A percentile compares a stretch with the other conserved stretches of the same genome.
These are phyloP conservation scores for Pythium aphanidermatum DNA, from an alignment of 352 stramenopile species.

Conservation along the genomic window DNA sequence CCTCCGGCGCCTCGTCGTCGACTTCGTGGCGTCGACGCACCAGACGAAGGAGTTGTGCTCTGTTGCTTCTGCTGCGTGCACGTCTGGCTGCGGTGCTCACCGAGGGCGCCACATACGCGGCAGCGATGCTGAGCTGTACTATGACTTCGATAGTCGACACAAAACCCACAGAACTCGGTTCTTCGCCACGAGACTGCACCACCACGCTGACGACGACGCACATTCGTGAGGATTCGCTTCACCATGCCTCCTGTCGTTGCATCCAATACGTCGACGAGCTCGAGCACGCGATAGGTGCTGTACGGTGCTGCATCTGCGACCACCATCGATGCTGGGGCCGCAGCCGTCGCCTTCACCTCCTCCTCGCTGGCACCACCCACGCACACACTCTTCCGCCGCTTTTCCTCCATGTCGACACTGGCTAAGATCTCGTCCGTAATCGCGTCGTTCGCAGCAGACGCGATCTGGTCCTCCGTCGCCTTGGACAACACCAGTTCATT, in stretches of 20 bases:
- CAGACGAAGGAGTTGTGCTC: background rate
- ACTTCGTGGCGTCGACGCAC: slow-evolving; percentile 5
- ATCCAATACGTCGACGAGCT: slow-evolving; percentile 72
- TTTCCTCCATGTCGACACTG: slow-evolving; percentile 55
- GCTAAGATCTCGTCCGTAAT: slow-evolving; percentile 69
- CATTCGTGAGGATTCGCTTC: slow-evolving; percentile 64
- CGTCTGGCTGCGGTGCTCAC: slow-evolving; percentile 54
- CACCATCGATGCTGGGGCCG: slow-evolving; percentile 2
- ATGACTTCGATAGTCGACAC: slow-evolving; percentile 60
- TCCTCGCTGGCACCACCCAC: background rate
- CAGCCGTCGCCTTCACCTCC: background rate
- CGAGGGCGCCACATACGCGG: slow-evolving; percentile 46
- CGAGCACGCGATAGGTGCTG: slow-evolving; percentile 57
- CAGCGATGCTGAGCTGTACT: slow-evolving; percentile 57
- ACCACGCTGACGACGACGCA: slow-evolving; percentile 34
- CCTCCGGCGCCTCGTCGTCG: background rate
- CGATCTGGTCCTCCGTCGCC: slow-evolving; percentile 65
- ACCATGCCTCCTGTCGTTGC: slow-evolving; percentile 71
- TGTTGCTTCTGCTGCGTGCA: slow-evolving; percentile 23
- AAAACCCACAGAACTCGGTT: slow-evolving; percentile 68
- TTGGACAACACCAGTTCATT: slow-evolving; percentile 59
- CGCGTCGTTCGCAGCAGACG: slow-evolving; percentile 56
- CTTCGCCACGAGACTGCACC: slow-evolving; percentile 5
- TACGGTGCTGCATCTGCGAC: slow-evolving; percentile 9
- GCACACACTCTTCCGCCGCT: slow-evolving; percentile 17